Conservation (phyloP, 495 filamentous ascomycete genomes). For the Terfezia claveryi region DNA sequence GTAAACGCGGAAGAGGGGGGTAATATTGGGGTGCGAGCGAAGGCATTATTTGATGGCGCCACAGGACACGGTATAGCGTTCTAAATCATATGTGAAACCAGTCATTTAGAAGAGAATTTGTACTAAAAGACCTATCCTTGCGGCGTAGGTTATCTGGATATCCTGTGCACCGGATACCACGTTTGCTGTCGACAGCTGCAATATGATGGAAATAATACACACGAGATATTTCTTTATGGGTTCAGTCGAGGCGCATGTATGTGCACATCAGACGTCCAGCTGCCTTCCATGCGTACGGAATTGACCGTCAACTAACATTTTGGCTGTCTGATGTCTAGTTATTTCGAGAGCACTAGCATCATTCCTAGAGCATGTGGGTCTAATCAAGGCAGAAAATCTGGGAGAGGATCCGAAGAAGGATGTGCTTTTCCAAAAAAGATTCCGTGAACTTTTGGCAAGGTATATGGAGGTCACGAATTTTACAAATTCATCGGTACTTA, state of each 20-base stretch:
- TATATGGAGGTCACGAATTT: neutral
- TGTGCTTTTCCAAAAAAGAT: neutral
- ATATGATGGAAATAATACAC: neutral
- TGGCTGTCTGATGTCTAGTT: neutral
- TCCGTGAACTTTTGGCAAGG: neutral
- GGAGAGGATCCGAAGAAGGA: neutral
- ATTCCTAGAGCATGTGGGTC: constrained; percentile 8
- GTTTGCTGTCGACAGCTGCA: neutral
- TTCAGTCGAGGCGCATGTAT: constrained; percentile 1
- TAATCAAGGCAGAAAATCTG: constrained; percentile 4
- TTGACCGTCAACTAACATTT: no score
- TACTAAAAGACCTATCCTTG: neutral
- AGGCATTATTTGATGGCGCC: neutral
- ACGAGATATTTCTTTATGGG: constrained; percentile 5
- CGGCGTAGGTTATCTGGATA: constrained; percentile 8
- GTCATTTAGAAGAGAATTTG: neutral
- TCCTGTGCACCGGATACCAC: constrained; percentile 6
- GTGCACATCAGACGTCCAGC: neutral
- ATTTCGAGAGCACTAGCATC: constrained; percentile 11
- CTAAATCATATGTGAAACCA: neutral
- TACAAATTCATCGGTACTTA: no score
- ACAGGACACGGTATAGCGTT: constrained; percentile 1
- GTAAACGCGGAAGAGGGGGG: neutral
- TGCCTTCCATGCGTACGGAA: no score
- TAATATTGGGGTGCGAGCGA: neutral